A percentile compares a stretch with the other conserved stretches of the same genome.
Conservation (phyloP, 495 filamentous ascomycete species). For the Apiosordaria backusii region DNA sequence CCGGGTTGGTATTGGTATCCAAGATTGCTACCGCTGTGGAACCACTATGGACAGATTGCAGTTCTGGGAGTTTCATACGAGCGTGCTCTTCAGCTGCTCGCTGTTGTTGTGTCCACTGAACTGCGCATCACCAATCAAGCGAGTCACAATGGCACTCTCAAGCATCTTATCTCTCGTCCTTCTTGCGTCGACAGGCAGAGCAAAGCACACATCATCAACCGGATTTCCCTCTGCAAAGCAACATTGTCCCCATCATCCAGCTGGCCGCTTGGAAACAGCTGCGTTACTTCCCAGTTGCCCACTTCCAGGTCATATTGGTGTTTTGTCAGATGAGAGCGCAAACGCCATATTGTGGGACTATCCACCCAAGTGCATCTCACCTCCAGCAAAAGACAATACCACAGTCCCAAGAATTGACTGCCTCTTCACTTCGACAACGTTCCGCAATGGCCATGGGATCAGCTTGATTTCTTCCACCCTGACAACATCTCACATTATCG, state of each 20-base stretch:
- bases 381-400: not conserved
- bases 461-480: conserved; percentile 30
- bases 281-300: not conserved
- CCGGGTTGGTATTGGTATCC: not conserved
- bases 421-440: conserved; percentile 32
- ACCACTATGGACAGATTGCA: conserved; percentile 10
- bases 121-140: not conserved
- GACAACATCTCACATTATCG: conserved; percentile 27
- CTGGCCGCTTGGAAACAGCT: conserved; percentile 9
- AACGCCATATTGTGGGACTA: conserved; percentile 19
- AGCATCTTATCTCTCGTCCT: not conserved
- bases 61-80: not conserved
- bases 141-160: not conserved
- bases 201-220: not conserved
- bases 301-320: conserved; percentile 10
- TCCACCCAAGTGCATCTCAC: conserved; percentile 16
- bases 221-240: not conserved
- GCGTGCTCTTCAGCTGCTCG: not conserved
- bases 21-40: not conserved
- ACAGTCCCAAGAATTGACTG: conserved; percentile 26
- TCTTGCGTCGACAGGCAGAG: not conserved
- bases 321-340: not conserved
- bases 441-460: conserved; percentile 32
- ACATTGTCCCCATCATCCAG: conserved; percentile 14
- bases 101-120: not conserved